Evolutionary conservation across 2,329 filamentous ascomycete species (phyloP), one percentile per base, ranked within the genome.

Genomic region (Fusarium longipes): DNA sequence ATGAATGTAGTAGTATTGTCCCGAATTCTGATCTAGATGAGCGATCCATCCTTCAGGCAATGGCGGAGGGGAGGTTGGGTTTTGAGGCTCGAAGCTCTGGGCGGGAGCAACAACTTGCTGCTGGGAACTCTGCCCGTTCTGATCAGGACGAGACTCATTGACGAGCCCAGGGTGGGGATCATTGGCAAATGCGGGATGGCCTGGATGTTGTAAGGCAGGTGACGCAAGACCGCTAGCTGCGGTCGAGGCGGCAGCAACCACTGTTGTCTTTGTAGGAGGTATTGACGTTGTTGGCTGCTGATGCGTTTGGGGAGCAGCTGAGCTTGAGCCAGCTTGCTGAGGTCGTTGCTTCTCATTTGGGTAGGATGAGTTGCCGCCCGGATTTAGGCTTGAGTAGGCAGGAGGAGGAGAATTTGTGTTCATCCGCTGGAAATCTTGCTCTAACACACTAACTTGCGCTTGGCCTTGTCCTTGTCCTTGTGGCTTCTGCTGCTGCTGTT

Each of bases 1-100:
- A 77, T 99, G 96, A 61, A 99, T 99, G 75, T 99, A 99, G 78
- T 99, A 99, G 79, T 98, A 99, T 76, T 98, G 95, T 2, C 96
- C 96, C 3, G 95, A 98, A 75, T 92, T 97, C 70, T 93, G 92
- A 76, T 99, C 96, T 6, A 98, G 84, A 77, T 98, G 96, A 20
- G 96, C 93, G 74, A 99, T 98, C 96, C 96, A 99, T 32, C 96
- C 96, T 80, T 99, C 96, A 8, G 96, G 96, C 17, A 99, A 84
- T 4, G 95, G 96, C 22, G 96, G 96, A 30, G 96, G 96, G 17
- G 93, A 97, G 25, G 91, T 88, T 29, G 93, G 93, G 1, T 90
- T 87, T 24, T 87, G 80, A 44, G 73, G 53, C 39, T 75, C 74
- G 22, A 76, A 71, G 18, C 76, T 65, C 12, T 83, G 79, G n/a